Base-by-base conservation (phyloP, 495 filamentous ascomycete genomes). In the Jackrogersella minutella region DNA sequence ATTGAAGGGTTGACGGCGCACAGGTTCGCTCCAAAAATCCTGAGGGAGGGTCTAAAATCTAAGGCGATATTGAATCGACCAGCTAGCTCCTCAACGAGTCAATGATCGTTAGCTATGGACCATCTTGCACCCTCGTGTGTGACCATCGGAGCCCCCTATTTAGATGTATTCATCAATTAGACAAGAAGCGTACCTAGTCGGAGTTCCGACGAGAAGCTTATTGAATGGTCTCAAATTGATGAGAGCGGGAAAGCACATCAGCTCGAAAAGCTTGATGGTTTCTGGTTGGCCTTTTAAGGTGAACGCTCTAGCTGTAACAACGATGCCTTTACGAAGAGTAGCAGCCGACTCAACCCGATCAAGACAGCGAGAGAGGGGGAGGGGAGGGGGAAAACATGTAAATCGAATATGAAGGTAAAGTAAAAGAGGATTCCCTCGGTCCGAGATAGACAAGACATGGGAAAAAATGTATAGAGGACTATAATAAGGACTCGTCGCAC, bases 181-280 rank as follows among this genome's bases (percentile, higher is more conserved):
- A 41, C 41, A 64, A 41, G 40, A n/a, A n/a, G n/a, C n/a, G n/a
- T n/a, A 6, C 34, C 46, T 50, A 24, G 50, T 69, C 66, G 66
- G 66, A 69, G 55, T 69, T 69, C 66, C 66, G 66, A 64, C 31
- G 21, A 17, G 26, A 47, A 56, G 19, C 41, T 60, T 51, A 52
- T 60, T 64, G 49, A 63, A 57, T 54, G 24, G 56, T 53, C 51
- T 70, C 56, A 62, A 65, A 66, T 70, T 70, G 57, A 70, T 56
- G 62, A 66, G 46, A 31, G 19, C 67, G 67, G 67, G 53, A 70
- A 70, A 64, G 57, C 47, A 66, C 67, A 62, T 70, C 36, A 58
- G 24, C 22, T 66, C 58, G 50, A 61, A 50, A 56, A 60, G 57
- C 44, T 30, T 24, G 30, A 49, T 31, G 55, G 14, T 43, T 37